Evolutionary conservation across 2,329 filamentous ascomycete species (phyloP).

Genomic region (Ophiocordyceps camponoti-saundersi): DNA sequence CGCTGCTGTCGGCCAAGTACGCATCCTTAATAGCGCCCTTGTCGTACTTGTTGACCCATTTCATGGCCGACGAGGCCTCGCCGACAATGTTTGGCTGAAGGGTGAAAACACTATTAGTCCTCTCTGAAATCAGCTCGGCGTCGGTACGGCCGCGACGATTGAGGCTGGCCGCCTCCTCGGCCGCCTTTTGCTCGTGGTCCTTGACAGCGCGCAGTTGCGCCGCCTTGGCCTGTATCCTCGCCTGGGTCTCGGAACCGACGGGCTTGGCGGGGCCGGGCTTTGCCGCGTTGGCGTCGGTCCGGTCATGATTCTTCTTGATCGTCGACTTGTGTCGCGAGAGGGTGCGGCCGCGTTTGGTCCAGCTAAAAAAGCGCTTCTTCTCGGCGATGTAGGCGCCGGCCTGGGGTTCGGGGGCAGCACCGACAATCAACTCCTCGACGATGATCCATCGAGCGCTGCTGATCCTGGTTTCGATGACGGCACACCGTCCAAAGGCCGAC

Average conservation of each 20-base stretch:
- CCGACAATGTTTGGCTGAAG: slow-evolving; percentile 70
- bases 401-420: slow-evolving; percentile 70
- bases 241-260: slow-evolving; percentile 81
- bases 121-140: slow-evolving; percentile 39
- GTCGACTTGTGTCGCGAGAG: slow-evolving; percentile 53
- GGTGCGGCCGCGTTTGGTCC: slow-evolving; percentile 51
- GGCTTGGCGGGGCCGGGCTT: slow-evolving; percentile 48
- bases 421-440: slow-evolving; percentile 91
- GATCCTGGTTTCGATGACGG: slow-evolving; percentile 78
- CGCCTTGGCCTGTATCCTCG: slow-evolving; percentile 81
- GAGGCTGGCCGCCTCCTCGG: slow-evolving; percentile 15
- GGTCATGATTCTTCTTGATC: slow-evolving; percentile 39
- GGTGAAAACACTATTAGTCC: slow-evolving; percentile 82
- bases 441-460: slow-evolving; percentile 74
- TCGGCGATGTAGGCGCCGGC: slow-evolving; percentile 82
- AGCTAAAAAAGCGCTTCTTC: slow-evolving; percentile 90
- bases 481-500: slow-evolving; percentile 83
- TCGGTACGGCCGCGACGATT: slow-evolving; percentile 37
- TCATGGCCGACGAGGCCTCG: slow-evolving; percentile 85
- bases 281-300: slow-evolving; percentile 24
- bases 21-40: slow-evolving; percentile 70
- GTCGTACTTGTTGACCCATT: slow-evolving; percentile 93
- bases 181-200: slow-evolving; percentile 35
- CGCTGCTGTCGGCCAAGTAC: slow-evolving; percentile 61
- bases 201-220: slow-evolving; percentile 63